phyloP scores from a whole-genome alignment of 108 stramenopile genomes.

The Cyclotella cryptica region DNA sequence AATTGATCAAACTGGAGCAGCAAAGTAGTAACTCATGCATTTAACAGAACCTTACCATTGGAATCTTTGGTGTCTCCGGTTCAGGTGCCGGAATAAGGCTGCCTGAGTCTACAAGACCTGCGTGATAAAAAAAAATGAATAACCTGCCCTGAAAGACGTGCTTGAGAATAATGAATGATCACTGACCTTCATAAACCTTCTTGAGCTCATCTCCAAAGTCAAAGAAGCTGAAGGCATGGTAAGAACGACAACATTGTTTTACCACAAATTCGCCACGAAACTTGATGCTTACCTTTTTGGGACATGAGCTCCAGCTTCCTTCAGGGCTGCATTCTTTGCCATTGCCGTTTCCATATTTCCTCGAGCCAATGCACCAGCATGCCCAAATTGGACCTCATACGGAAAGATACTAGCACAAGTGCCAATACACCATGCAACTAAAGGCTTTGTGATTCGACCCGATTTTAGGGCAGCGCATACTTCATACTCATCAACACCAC shows the following conservation, averaged over 20 bases:
- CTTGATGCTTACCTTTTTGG: constrained; percentile 42
- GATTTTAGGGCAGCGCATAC: constrained; percentile 86
- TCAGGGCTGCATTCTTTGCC: constrained; percentile 88
- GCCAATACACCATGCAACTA: constrained; percentile 94
- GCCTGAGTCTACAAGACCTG: constrained; percentile 53
- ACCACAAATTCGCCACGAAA: too few relatives aligned
- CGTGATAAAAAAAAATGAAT: not conserved
- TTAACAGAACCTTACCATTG: constrained; percentile 56
- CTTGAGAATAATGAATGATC: not conserved
- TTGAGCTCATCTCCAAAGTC: constrained; percentile 80
- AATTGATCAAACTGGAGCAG: not conserved
- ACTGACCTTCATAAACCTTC: constrained; percentile 54
- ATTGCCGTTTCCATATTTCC: constrained; percentile 81
- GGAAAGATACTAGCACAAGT: constrained; percentile 92
- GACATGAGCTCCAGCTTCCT: constrained; percentile 82
- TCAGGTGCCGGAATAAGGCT: constrained; percentile 64
- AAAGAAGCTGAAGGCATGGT: constrained; percentile 63
- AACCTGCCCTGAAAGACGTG: constrained; percentile 16
- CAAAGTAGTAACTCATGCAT: not conserved
- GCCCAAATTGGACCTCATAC: constrained; percentile 94
- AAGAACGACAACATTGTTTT: not conserved
- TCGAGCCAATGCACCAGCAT: constrained; percentile 91
- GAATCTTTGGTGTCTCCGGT: constrained; percentile 74
- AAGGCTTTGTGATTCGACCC: constrained; percentile 89
- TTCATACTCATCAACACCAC: constrained; percentile 93